phyloP scores from a whole-genome alignment of 2,329 filamentous ascomycete species.

The Lecanicillium sp. region DNA sequence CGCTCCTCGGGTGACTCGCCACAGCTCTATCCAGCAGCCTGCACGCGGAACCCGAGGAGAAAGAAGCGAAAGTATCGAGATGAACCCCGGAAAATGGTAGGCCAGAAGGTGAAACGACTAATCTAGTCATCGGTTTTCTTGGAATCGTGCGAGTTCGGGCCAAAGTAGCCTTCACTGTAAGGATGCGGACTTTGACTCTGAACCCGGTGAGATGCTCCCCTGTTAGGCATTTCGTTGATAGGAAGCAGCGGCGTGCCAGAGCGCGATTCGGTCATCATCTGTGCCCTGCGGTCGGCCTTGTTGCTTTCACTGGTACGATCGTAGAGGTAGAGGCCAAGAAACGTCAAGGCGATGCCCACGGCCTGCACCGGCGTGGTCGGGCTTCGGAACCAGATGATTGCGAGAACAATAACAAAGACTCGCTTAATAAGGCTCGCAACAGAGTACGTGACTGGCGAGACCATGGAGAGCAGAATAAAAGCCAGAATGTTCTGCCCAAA shows the following conservation, averaged over 20 bases:
- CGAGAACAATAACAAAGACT: conserved; percentile 91
- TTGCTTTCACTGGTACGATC: conserved; percentile 85
- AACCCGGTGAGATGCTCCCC: conserved; percentile 15
- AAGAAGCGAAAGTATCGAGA: not conserved
- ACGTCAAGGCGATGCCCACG: conserved; percentile 79
- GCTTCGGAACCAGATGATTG: conserved; percentile 93
- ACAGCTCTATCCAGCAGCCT: conserved; percentile 4
- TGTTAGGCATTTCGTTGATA: conserved; percentile 35
- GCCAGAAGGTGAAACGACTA: too few species aligned
- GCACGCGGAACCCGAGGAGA: not conserved
- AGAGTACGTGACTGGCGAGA: conserved; percentile 94
- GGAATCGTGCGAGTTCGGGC: conserved; percentile 35
- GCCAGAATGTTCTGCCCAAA: conserved; percentile 95
- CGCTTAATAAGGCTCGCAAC: conserved; percentile 95
- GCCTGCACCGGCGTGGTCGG: conserved; percentile 77
- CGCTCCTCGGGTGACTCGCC: too few species aligned
- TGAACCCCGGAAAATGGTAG: too few species aligned
- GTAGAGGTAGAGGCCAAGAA: conserved; percentile 89
- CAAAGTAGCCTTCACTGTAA: conserved; percentile 39
- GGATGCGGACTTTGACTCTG: conserved; percentile 23
- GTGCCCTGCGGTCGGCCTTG: conserved; percentile 76
- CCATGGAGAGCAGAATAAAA: conserved; percentile 84
- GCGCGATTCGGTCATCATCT: conserved; percentile 44
- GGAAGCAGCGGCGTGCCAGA: conserved; percentile 54
- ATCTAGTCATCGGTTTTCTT: conserved; percentile 48